Conservation (phyloP, 345 rosid genomes). For the Citrus sinensis region DNA sequence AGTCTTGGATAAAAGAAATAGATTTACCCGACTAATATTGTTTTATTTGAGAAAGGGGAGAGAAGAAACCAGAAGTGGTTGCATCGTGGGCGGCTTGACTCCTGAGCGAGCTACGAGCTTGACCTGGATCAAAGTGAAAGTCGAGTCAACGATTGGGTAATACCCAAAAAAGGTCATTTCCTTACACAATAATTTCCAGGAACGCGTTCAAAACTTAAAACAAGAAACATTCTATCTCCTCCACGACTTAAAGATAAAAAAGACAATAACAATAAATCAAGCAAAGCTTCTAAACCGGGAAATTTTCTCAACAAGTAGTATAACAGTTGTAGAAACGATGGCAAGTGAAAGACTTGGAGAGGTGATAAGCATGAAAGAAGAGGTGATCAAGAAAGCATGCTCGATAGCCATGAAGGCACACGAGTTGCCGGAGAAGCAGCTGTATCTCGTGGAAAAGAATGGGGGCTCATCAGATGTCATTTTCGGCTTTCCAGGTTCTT, state of each 20-base stretch:
- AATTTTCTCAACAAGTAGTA: background rate
- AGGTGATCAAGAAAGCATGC: slow-evolving; percentile 40
- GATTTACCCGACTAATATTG: too few relatives aligned
- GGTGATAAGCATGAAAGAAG: slow-evolving; percentile 25
- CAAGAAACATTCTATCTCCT: too few relatives aligned
- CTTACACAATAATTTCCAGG: too few relatives aligned
- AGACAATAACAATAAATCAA: too few relatives aligned
- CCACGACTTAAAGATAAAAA: too few relatives aligned
- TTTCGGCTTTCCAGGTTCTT: slow-evolving; percentile 54
- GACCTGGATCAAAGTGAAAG: background rate
- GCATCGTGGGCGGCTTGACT: slow-evolving; percentile 1
- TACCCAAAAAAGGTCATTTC: background rate
- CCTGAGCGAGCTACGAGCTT: too few relatives aligned
- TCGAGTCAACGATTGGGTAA: background rate
- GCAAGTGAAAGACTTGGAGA: slow-evolving; percentile 19
- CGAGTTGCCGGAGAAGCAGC: slow-evolving; percentile 26
- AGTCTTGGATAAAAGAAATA: too few relatives aligned
- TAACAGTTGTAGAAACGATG: slow-evolving; percentile 13
- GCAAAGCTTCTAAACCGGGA: background rate
- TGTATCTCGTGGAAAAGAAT: slow-evolving; percentile 21
- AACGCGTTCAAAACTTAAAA: background rate
- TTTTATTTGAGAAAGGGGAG: too few relatives aligned
- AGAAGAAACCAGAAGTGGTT: background rate
- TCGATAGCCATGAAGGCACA: slow-evolving; percentile 35
- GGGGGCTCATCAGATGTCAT: slow-evolving; percentile 17